These are phyloP conservation scores for Aspergillus sp. DNA, from an alignment of 2,329 filamentous ascomycete genomes.

Conservation along the genomic window DNA sequence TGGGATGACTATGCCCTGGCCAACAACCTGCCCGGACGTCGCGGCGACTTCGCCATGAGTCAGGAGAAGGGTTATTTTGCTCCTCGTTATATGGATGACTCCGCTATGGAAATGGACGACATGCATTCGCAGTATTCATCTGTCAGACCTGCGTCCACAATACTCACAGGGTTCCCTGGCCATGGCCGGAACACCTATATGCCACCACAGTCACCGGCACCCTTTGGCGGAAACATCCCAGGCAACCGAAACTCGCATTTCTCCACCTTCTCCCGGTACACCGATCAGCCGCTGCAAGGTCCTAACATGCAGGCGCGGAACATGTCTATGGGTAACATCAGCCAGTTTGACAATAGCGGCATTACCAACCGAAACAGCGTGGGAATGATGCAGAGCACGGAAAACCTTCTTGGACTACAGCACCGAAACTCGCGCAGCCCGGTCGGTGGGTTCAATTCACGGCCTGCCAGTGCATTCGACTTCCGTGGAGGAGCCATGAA, in stretches of 20 bases:
- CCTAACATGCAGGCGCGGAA: constrained; percentile 46
- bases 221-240: constrained; percentile 58
- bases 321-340: constrained; percentile 61
- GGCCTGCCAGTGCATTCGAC: constrained; percentile 56
- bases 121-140: constrained; percentile 96
- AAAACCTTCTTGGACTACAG: constrained; percentile 43
- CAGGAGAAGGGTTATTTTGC: constrained; percentile 60
- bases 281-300: constrained; percentile 55
- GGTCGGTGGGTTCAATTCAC: constrained; percentile 45
- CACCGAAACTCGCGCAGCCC: constrained; percentile 48
- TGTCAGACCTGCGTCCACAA: constrained; percentile 79
- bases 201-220: constrained; percentile 78
- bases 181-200: constrained; percentile 65
- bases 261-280: constrained; percentile 64
- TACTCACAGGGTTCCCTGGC: constrained; percentile 78
- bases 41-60: constrained; percentile 65
- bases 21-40: constrained; percentile 88
- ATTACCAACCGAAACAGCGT: constrained; percentile 43
- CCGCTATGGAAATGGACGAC: constrained; percentile 92
- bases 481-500: constrained; percentile 52
- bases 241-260: constrained; percentile 68
- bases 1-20: constrained; percentile 93
- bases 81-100: constrained; percentile 68
- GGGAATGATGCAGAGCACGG: constrained; percentile 44
- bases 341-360: constrained; percentile 43